A percentile compares a stretch with the other conserved stretches of the same genome.
Evolutionary conservation across 352 stramenopile species (phyloP).

Genomic region (Phytophthora foliorum): DNA sequence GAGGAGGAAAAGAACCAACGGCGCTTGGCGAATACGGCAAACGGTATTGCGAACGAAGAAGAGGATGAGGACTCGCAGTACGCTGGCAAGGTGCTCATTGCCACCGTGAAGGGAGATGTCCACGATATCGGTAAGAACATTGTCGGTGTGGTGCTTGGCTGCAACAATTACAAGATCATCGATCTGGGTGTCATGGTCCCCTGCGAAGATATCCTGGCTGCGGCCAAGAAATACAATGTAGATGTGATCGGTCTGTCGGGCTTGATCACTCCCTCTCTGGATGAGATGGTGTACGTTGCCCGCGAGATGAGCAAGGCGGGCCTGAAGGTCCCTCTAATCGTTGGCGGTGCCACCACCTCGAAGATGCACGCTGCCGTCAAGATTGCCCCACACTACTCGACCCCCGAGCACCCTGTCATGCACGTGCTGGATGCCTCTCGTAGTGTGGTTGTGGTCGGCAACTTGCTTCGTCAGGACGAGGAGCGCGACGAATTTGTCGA

Average conservation of each 20-base stretch:
- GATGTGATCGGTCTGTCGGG: slow-evolving; percentile 98
- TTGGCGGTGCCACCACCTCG: slow-evolving; percentile 97
- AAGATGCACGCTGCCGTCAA: slow-evolving; percentile 99
- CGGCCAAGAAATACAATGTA: slow-evolving; percentile 86
- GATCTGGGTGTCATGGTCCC: slow-evolving; percentile 98
- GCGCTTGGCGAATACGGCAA: slow-evolving; percentile 68
- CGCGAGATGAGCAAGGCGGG: slow-evolving; percentile 95
- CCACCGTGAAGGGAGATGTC: slow-evolving; percentile 99
- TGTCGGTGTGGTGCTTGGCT: slow-evolving; percentile 97
- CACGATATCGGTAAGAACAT: slow-evolving; percentile 99
- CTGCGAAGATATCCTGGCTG: slow-evolving; percentile 87
- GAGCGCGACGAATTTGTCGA: slow-evolving; percentile 95
- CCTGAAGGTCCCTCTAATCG: slow-evolving; percentile 96
- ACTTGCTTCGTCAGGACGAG: slow-evolving; percentile 90
- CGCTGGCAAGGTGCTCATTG: slow-evolving; percentile 96
- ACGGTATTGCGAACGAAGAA: slow-evolving; percentile 89
- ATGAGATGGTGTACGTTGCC: slow-evolving; percentile 99
- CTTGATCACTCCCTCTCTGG: slow-evolving; percentile 97
- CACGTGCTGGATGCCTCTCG: slow-evolving; percentile 98
- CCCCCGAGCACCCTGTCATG: slow-evolving; percentile 95
- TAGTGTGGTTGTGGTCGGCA: slow-evolving; percentile 95
- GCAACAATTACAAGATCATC: slow-evolving; percentile 98
- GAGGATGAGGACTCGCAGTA: slow-evolving; percentile 88
- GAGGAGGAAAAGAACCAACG: slow-evolving; percentile 96
- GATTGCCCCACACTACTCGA: slow-evolving; percentile 97